phyloP scores from a whole-genome alignment of 2,329 filamentous ascomycete genomes.

The Zymoseptoria brevis region DNA sequence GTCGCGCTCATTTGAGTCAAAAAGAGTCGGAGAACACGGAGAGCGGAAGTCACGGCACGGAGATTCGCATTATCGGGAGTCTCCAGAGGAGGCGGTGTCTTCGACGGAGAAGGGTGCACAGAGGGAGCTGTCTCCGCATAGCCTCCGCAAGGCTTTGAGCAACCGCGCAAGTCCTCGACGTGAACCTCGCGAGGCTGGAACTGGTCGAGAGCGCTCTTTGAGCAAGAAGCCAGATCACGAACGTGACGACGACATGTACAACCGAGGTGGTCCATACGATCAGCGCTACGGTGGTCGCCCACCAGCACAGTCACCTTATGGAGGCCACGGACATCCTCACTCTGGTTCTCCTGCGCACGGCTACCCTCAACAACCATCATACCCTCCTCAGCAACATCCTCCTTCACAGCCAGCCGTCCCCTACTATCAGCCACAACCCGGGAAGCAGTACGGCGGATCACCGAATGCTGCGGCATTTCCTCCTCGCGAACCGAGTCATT shows the following conservation, averaged over 20 bases:
- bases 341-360: conserved; percentile 23
- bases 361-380: conserved; percentile 50
- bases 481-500: conserved; percentile 15
- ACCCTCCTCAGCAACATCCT: conserved; percentile 49
- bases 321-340: conserved; percentile 48
- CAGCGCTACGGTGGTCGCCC: conserved; percentile 33
- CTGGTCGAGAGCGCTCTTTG: conserved; percentile 10
- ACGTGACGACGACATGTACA: conserved; percentile 24
- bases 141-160: background rate
- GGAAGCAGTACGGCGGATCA: conserved; percentile 33
- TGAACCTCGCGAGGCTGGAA: conserved; percentile 1
- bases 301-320: conserved; percentile 54
- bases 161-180: conserved; percentile 14
- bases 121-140: conserved; percentile 11
- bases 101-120: conserved; percentile 5
- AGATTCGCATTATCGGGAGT: conserved; percentile 3
- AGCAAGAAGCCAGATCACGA: conserved; percentile 22
- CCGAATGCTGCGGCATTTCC: conserved; percentile 16
- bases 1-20: background rate
- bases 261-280: conserved; percentile 24
- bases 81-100: conserved; percentile 1
- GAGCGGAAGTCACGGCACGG: conserved; percentile 4
- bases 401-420: conserved; percentile 18
- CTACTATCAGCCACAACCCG: conserved; percentile 29
- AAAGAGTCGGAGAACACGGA: background rate